phyloP scores from a whole-genome alignment of 208 protist genomes.

The Porcisia hertigi region DNA sequence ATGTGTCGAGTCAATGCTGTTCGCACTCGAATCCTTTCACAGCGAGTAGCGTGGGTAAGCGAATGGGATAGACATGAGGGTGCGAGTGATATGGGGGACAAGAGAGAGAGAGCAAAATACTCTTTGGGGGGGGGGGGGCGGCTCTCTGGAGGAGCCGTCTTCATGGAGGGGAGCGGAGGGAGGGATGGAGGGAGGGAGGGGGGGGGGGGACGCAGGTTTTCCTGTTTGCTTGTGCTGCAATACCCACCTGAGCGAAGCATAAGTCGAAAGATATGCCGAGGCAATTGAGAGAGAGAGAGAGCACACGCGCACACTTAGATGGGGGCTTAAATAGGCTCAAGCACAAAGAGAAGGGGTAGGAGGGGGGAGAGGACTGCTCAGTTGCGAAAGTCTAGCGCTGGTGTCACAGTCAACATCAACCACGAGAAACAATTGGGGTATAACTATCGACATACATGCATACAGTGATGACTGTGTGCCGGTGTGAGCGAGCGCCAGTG shows the following conservation, averaged over 20 bases:
- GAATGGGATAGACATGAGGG: background rate
- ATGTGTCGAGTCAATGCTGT: too few species aligned
- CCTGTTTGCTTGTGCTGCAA: background rate
- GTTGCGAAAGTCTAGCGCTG: background rate
- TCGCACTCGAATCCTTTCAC: background rate
- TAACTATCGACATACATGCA: background rate
- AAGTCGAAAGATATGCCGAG: too few species aligned
- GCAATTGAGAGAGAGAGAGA: background rate
- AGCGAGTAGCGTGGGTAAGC: background rate
- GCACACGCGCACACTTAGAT: background rate
- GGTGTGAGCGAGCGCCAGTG: background rate
- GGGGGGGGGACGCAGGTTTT: constrained; percentile 8
- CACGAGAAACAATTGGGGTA: constrained; percentile 6
- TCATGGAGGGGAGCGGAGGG: background rate
- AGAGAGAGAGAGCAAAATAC: background rate
- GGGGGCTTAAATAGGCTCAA: background rate
- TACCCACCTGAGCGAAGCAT: background rate
- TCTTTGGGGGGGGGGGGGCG: background rate
- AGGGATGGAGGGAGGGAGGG: too few species aligned
- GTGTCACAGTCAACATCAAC: background rate
- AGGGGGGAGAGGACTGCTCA: too few species aligned
- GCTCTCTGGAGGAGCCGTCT: background rate
- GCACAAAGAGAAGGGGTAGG: background rate
- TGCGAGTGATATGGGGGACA: background rate
- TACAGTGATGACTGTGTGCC: background rate